Evolutionary conservation across 2,329 filamentous ascomycete species (phyloP), one percentile per base, ranked within the genome.

Genomic region (Fusarium protoensiforme): DNA sequence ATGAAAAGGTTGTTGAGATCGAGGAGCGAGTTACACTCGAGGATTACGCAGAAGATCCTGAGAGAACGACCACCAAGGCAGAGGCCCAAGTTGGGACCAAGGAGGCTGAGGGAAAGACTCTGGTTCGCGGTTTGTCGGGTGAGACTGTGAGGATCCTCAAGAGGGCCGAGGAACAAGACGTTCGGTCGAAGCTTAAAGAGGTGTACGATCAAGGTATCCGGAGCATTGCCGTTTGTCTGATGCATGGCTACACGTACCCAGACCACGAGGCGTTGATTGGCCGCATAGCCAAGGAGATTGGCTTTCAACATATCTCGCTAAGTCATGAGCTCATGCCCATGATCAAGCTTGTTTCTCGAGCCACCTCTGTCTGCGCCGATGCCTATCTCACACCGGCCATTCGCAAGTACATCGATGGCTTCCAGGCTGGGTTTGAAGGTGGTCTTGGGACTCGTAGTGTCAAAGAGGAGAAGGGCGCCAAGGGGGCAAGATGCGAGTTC

Each of bases 161-260:
- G 76, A 82, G 88, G 58, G 90, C 92, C 0, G 85, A 89, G 31
- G 84, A 89, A 61, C 82, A 84, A 2, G 84, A 85, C 22, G 88
- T 92, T 64, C 81, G 86, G 68, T 77, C 83, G n/a, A 88, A 92
- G 74, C 80, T 95, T 27, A 86, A 92, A 74, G 81, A 85, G 5
- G 85, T 94, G 1, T 92, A 90, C 71, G 87, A 91, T 46, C 84
- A 87, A 10, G 92, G 92, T 0, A 92, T 97, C 75, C 88, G 88
- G 71, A 97, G 94, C 80, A 92, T 98, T 75, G 95, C 95, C 4
- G 94, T 98, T 2, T 97, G 94, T 77, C 84, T 98, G 67, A 95
- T 98, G 91, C 95, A 98, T 79, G 93, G 93, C 6, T 98, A 98
- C 80, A 97, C 94, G 0, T 98, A 94, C 78, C 94, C 94, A 1